Evolutionary conservation across 1,284 basidiomycete genomes (phyloP).

Genomic region (Cryptococcus sp.): DNA sequence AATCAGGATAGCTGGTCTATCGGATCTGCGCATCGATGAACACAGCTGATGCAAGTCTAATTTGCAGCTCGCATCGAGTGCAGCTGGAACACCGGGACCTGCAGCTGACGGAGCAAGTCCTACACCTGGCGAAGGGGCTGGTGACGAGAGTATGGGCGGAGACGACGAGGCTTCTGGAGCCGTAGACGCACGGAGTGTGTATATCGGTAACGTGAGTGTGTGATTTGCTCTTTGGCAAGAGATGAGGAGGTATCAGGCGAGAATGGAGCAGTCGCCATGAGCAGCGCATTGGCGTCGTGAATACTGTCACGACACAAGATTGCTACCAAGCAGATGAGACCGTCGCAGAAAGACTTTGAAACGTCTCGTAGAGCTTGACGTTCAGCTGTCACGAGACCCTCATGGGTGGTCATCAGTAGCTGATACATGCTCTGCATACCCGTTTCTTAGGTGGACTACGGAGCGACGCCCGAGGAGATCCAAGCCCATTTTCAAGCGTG

Average conservation of each 20-base stretch:
- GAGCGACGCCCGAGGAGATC: constrained; percentile 96
- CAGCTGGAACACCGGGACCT: constrained; percentile 12
- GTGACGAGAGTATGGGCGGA: constrained; percentile 61
- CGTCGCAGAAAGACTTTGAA: not conserved
- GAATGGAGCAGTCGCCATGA: no score
- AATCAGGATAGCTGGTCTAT: not conserved
- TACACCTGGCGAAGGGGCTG: constrained; percentile 18
- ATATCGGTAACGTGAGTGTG: constrained; percentile 90
- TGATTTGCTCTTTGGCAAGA: not conserved
- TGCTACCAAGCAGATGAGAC: no score
- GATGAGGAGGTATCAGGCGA: not conserved
- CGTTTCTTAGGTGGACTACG: constrained; percentile 88
- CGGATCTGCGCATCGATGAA: not conserved
- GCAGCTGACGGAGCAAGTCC: not conserved
- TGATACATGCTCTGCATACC: not conserved
- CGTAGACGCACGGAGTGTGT: constrained; percentile 86
- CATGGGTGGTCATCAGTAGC: not conserved
- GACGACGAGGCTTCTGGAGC: constrained; percentile 59
- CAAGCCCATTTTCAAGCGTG: constrained; percentile 97
- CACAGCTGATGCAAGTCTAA: not conserved
- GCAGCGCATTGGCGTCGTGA: no score
- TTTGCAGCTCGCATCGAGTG: constrained; percentile 14
- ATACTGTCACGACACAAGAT: no score
- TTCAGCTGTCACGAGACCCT: no score
- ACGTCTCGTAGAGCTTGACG: no score